Percentiles rank a stretch among this genome's conserved stretches.
These are phyloP conservation scores for Camellia sinensis DNA, from an alignment of 148 eudicot genomes.

Conservation along the genomic window DNA sequence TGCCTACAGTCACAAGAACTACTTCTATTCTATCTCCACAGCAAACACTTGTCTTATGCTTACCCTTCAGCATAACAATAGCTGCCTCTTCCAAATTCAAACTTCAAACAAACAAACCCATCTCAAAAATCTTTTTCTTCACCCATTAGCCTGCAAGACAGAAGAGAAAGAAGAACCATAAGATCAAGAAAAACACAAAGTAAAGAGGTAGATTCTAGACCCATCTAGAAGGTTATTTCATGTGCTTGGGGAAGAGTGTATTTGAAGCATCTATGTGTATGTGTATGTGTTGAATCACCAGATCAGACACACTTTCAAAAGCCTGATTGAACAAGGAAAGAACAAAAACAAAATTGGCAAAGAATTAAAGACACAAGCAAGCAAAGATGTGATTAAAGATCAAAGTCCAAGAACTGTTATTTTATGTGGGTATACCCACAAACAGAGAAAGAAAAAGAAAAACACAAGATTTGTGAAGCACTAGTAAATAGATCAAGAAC, in stretches of 20 bases:
- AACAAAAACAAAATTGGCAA: constrained; percentile 19
- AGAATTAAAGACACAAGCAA: constrained; percentile 23
- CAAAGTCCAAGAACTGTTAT: constrained; percentile 23
- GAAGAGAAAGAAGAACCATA: background rate
- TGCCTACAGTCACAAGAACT: constrained; percentile 49
- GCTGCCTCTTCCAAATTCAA: constrained; percentile 4
- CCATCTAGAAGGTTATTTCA: constrained; percentile 36
- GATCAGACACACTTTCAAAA: constrained; percentile 10
- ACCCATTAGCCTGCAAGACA: constrained; percentile 19
- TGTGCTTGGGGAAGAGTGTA: constrained; percentile 23
- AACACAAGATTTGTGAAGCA: constrained; percentile 1
- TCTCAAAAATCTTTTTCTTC: constrained; percentile 15
- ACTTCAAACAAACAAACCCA: constrained; percentile 21
- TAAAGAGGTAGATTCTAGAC: constrained; percentile 24
- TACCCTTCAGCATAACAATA: constrained; percentile 52
- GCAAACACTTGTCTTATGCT: constrained; percentile 20
- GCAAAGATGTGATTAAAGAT: constrained; percentile 16
- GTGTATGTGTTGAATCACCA: background rate
- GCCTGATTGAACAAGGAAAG: constrained; percentile 30
- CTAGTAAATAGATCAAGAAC: constrained; percentile 19
- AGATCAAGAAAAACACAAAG: constrained; percentile 4
- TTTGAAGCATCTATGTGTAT: constrained; percentile 8
- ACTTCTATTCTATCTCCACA: constrained; percentile 19
- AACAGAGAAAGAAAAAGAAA: background rate
- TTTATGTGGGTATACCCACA: constrained; percentile 16